Evolutionary conservation across 306 rosid species (phyloP), one percentile per base, ranked within the genome.

Genomic region (Astragalus glycyphyllos): DNA sequence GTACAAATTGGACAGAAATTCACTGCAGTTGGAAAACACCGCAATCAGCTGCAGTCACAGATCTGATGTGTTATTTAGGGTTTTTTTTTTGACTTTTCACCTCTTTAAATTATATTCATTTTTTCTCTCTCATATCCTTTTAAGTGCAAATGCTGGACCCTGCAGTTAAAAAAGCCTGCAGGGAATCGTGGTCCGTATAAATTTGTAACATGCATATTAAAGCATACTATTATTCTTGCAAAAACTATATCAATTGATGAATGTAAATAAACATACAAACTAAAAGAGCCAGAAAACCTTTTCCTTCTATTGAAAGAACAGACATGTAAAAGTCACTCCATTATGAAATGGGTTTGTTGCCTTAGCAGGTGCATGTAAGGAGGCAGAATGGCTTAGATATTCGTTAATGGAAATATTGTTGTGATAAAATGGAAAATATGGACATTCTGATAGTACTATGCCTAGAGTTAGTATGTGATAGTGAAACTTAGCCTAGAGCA

Each of bases 401-500:
- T 47, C 13, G 51, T 47, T 7, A 47, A 3, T 47, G 51, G 51
- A 47, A 47, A 47, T 13, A 13, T 1, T 47, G 51, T 47, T 3
- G 51, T 47, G 51, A 5, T 20, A 20, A 1, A 20, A 20, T 20
- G 23, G 23, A 20, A 20, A 20, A 2, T 20, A 0, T 20, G 23
- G 23, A 20, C 23, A 20, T 20, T 20, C 1, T 20, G 23, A 20
- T 20, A 20, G 23, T 20, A 20, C 23, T 20, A 20, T 20, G 23
- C 23, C 23, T 20, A 20, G 23, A 20, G 23, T 2, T 20, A 20
- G 2, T 20, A 20, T 54, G 14, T 54, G 14, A 4, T 54, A 23
- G 59, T 23, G 59, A 23, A 56, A 10, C 61, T 26, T 31, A 56
- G 61, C 32, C 40, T 26, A 5, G 35, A 56, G 41, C 61, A 26